Evolutionary conservation across 495 filamentous ascomycete genomes (phyloP).

Genomic region (Podospora tetraspora): DNA sequence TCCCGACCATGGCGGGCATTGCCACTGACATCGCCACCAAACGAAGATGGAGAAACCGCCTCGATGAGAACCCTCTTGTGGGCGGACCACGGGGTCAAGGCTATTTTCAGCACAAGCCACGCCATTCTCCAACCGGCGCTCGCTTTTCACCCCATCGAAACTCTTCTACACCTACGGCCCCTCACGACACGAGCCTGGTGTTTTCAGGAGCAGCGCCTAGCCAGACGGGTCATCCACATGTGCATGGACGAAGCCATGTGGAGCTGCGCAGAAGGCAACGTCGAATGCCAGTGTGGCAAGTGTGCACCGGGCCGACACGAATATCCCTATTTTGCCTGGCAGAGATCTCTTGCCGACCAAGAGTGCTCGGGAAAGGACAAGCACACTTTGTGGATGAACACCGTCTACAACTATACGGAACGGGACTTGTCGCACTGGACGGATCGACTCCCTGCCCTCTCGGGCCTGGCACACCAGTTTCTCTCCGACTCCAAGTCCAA

Average conservation of each 20-base stretch:
- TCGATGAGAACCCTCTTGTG: neutral
- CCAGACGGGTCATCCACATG: conserved; percentile 5
- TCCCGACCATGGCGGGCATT: neutral
- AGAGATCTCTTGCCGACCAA: neutral
- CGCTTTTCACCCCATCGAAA: neutral
- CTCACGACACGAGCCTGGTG: conserved; percentile 5
- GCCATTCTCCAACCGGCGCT: neutral
- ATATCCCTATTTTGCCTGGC: neutral
- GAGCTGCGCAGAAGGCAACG: neutral
- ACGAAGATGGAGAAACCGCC: neutral
- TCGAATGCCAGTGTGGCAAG: conserved; percentile 2
- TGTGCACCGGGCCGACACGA: neutral
- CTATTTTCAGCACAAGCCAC: neutral
- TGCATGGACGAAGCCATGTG: neutral
- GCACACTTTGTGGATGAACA: conserved; percentile 2
- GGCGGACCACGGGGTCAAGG: conserved; percentile 1
- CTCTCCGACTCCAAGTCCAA: neutral
- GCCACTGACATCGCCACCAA: neutral
- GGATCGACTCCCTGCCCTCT: conserved; percentile 1
- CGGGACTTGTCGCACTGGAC: neutral
- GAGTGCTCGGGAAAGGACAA: conserved; percentile 1
- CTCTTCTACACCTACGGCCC: neutral
- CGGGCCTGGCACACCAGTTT: conserved; percentile 4
- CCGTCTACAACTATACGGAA: conserved; percentile 8
- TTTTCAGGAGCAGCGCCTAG: conserved; percentile 4